Evolutionary conservation across 2,329 filamentous ascomycete species (phyloP), one percentile per base, ranked within the genome.

Genomic region (Penicillium sp.): DNA sequence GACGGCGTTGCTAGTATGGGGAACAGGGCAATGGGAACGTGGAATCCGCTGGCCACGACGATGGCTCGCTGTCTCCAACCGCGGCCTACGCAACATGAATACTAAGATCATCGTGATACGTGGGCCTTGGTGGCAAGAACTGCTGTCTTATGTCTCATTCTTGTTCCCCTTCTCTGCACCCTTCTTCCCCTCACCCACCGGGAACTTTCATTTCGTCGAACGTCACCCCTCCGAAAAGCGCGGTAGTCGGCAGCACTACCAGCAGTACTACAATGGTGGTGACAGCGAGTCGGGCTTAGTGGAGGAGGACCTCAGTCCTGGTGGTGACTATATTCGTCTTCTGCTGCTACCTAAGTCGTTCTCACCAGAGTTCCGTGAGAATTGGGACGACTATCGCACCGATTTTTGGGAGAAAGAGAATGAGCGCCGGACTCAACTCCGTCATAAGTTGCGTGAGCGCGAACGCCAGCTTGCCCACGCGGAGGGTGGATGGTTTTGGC

Each of bases 401-500:
- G 93, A 97, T 59, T 99, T 97, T 76, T 99, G 95, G 95, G 93
- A 97, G 67, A 88, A 88, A 60, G 95, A 99, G 74, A 99, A 99
- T 70, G 92, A 96, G 73, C 88, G 93, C 2, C 87, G 95, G 13
- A 85, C 88, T 3, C 78, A 90, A 56, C 79, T 97, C 25, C 84
- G 91, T 23, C 78, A 82, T 44, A 90, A 90, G 69, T 79, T 96
- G 50, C 85, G 87, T 61, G 83, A 86, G 51, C 83, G 85, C 31
- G 88, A 93, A 66, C 82, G 83, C 19, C 86, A 88, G 27, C 77
- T 91, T 39, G 87, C 88, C 13, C 86, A 85, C 68, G 80, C 87
- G 67, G 81, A 88, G 60, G 86, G 88, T 52, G 85, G 88, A 23
- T 90, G 88, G 87, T 79, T 96, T 35, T 96, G 92, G 92, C 96